Conservation (phyloP, 176 grass and related monocot species). For the Chrysopogon serrulatus region DNA sequence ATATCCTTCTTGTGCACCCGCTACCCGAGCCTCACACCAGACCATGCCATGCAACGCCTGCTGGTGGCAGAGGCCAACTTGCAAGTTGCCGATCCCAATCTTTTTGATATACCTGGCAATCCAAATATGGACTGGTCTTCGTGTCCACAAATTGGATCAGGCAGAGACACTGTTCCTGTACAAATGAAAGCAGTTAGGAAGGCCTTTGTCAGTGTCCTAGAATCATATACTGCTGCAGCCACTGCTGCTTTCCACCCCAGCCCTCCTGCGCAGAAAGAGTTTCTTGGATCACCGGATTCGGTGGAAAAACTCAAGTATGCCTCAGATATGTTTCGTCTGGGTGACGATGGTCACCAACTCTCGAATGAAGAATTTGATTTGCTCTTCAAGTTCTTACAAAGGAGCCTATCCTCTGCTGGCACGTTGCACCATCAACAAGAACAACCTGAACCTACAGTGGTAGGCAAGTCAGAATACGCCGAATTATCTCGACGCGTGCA, state of each 20-base stretch:
- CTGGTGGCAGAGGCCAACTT: neutral
- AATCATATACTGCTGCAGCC: neutral
- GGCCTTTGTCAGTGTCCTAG: neutral
- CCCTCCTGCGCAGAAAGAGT: neutral
- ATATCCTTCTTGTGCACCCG: too few species aligned
- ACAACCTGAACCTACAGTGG: too few species aligned
- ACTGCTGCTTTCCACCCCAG: neutral
- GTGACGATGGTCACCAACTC: neutral
- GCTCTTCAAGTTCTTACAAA: too few species aligned
- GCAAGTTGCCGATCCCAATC: neutral
- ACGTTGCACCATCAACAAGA: too few species aligned
- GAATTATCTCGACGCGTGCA: too few species aligned
- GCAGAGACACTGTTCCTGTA: neutral
- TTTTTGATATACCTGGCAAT: neutral
- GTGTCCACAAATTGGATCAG: neutral
- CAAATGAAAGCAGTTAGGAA: neutral
- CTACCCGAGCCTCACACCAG: too few species aligned
- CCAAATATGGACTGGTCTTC: neutral
- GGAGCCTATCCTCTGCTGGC: neutral
- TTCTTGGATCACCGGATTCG: neutral
- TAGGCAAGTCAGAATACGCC: too few species aligned
- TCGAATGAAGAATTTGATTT: neutral
- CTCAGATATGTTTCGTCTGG: neutral
- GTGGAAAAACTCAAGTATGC: neutral
- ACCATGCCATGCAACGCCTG: too few species aligned